phyloP scores from a whole-genome alignment of 2,329 filamentous ascomycete genomes.

The Monosporascus sp. region DNA sequence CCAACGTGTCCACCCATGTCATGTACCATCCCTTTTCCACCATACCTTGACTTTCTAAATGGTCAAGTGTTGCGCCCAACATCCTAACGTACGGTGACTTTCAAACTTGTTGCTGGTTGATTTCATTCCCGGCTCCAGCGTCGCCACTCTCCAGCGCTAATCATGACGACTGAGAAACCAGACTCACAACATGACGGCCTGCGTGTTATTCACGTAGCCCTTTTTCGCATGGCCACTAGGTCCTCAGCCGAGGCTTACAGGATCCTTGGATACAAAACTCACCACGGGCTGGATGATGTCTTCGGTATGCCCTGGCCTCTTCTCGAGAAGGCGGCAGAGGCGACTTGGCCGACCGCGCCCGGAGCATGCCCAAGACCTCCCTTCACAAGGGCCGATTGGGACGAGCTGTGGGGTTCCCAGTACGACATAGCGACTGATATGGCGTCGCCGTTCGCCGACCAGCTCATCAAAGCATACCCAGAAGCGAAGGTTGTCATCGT shows the following conservation, averaged over 20 bases:
- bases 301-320: not conserved
- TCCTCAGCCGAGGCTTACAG: conserved; percentile 4
- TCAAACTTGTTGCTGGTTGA: not conserved
- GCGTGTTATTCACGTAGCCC: conserved; percentile 3
- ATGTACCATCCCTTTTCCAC: not conserved
- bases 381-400: not conserved
- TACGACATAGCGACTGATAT: not conserved
- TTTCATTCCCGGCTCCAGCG: not conserved
- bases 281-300: conserved; percentile 1
- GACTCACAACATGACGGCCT: not conserved
- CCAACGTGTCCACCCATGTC: not conserved
- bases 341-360: conserved; percentile 1
- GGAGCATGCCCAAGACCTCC: not conserved
- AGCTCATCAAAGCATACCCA: not conserved
- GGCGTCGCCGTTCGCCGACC: not conserved
- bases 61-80: not conserved
- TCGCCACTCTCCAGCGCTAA: not conserved
- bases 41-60: not conserved
- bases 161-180: not conserved
- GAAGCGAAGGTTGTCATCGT: not conserved
- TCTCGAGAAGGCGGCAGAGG: conserved; percentile 1
- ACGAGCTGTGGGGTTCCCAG: not conserved
- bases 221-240: conserved; percentile 5
- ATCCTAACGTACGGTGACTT: not conserved
- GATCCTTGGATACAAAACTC: conserved; percentile 5